A percentile compares a stretch with the other conserved stretches of the same genome.
Evolutionary conservation across 768 basidiomycete species (phyloP).

Genomic region (Panus rudis): DNA sequence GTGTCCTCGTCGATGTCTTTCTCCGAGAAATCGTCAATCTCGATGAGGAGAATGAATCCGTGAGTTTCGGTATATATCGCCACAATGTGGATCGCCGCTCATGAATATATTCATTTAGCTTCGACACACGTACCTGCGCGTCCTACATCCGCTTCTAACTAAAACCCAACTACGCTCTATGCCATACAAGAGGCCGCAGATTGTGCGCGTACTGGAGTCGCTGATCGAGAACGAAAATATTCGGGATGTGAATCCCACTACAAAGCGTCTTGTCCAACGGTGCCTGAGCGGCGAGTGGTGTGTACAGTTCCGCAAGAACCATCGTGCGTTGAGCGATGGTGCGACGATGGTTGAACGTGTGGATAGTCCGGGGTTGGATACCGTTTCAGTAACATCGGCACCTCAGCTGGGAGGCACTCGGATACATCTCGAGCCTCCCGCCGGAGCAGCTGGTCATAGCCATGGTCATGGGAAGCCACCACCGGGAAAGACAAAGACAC

Average conservation of each 20-base stretch:
- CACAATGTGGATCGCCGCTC: not conserved
- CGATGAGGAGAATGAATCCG: constrained; percentile 90
- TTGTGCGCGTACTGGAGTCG: constrained; percentile 75
- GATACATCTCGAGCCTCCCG: constrained; percentile 7
- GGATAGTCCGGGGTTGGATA: constrained; percentile 39
- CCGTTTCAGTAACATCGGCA: constrained; percentile 32
- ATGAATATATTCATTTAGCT: constrained; percentile 38
- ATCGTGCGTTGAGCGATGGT: constrained; percentile 21
- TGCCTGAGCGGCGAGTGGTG: constrained; percentile 88
- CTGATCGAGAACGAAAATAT: constrained; percentile 69
- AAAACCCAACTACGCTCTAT: constrained; percentile 82
- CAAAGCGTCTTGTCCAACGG: constrained; percentile 84
- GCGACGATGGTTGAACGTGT: constrained; percentile 26
- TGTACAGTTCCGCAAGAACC: constrained; percentile 49
- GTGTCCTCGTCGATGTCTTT: constrained; percentile 96
- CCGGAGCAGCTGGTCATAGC: constrained; percentile 29
- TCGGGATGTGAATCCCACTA: constrained; percentile 80
- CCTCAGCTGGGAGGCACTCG: constrained; percentile 14
- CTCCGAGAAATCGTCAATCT: constrained; percentile 89
- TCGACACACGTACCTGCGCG: constrained; percentile 94
- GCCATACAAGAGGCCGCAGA: constrained; percentile 90
- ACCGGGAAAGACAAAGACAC: constrained; percentile 29
- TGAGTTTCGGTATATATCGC: constrained; percentile 33
- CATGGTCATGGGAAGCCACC: constrained; percentile 16
- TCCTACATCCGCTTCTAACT: constrained; percentile 89